Percentiles rank a stretch among this genome's conserved stretches.
Conservation (phyloP, 2,329 filamentous ascomycete genomes). For the Fusarium succisae region DNA sequence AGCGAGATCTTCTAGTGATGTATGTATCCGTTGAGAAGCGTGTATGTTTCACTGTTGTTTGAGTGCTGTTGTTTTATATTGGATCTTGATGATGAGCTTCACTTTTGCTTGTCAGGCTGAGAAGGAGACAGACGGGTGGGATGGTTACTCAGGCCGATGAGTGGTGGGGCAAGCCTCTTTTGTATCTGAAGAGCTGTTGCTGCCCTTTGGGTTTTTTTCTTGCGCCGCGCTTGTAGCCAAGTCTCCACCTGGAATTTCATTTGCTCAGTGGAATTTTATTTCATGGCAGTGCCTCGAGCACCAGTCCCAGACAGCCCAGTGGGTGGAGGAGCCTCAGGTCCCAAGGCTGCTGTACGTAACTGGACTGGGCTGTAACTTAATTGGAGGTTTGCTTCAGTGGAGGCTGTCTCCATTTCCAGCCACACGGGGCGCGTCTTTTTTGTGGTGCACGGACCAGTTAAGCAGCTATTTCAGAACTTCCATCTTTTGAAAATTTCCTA, state of each 20-base stretch:
- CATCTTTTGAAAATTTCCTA: slow-evolving; percentile 31
- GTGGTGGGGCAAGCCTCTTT: slow-evolving; percentile 46
- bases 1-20: neutral
- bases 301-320: neutral
- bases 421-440: slow-evolving; percentile 25
- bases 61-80: slow-evolving; percentile 6
- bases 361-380: neutral
- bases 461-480: slow-evolving; percentile 40
- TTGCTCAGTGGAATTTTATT: slow-evolving; percentile 10
- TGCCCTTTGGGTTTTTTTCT: neutral
- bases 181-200: slow-evolving; percentile 35
- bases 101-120: slow-evolving; percentile 1
- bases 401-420: slow-evolving; percentile 4
- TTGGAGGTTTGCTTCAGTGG: neutral
- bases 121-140: slow-evolving; percentile 39
- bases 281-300: neutral
- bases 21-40: neutral
- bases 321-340: slow-evolving; percentile 15
- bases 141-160: slow-evolving; percentile 41
- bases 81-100: slow-evolving; percentile 21
- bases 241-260: slow-evolving; percentile 22
- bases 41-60: slow-evolving; percentile 10
- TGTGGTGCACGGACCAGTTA: slow-evolving; percentile 34
- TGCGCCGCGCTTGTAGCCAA: slow-evolving; percentile 23
- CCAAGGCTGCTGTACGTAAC: neutral